phyloP scores from a whole-genome alignment of 768 basidiomycete genomes.

The Rossbeevera mucosa region DNA sequence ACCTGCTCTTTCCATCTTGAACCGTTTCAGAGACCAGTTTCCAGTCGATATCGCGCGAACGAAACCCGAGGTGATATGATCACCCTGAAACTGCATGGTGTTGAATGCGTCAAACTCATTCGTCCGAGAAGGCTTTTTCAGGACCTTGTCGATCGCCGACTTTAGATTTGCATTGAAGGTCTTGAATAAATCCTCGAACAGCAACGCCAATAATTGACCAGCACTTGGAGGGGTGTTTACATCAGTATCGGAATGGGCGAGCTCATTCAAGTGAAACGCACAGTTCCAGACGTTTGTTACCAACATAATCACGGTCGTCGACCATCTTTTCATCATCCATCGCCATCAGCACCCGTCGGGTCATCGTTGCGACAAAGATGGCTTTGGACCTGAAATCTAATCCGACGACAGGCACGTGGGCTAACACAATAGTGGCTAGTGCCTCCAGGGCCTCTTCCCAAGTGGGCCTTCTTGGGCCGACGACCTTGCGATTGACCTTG shows the following conservation, averaged over 20 bases:
- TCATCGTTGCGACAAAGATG: conserved; percentile 97
- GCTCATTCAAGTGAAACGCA: conserved; percentile 38
- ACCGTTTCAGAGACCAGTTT: conserved; percentile 98
- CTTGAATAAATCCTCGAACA: conserved; percentile 99
- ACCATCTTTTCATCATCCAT: conserved; percentile 97
- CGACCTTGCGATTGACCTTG: conserved; percentile 76
- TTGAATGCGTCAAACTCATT: conserved; percentile 93
- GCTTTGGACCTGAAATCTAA: conserved; percentile 92
- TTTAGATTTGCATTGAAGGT: conserved; percentile 97
- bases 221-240: conserved; percentile 55
- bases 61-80: conserved; percentile 93
- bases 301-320: conserved; percentile 98
- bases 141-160: conserved; percentile 90
- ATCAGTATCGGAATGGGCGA: conserved; percentile 8
- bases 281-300: conserved; percentile 98
- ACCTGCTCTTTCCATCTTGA: conserved; percentile 99
- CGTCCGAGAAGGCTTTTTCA: conserved; percentile 93
- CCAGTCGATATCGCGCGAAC: conserved; percentile 97
- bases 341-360: conserved; percentile 90
- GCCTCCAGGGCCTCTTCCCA: conserved; percentile 97
- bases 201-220: conserved; percentile 88
- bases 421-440: conserved; percentile 94
- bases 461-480: conserved; percentile 77
- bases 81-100: conserved; percentile 93
- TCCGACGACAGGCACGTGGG: conserved; percentile 88